Evolutionary conservation across 2,329 filamentous ascomycete genomes (phyloP).

Genomic region (Amauroascus verrucosus): DNA sequence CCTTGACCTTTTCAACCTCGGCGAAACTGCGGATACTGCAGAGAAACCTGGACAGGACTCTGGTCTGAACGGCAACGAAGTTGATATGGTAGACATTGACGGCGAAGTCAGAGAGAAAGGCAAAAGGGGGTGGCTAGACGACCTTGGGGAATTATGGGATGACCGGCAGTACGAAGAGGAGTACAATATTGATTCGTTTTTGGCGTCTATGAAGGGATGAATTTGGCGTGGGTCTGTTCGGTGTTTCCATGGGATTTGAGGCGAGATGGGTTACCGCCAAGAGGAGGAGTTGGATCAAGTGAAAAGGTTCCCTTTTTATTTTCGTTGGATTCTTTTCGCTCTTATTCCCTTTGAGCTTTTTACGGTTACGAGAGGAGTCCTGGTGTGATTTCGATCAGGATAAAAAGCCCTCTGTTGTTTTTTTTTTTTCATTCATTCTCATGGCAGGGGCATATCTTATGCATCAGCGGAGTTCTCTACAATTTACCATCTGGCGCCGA

Average conservation of each 20-base stretch:
- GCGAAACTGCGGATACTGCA: conserved; percentile 51
- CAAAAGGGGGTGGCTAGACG: conserved; percentile 93
- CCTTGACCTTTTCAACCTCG: conserved; percentile 86
- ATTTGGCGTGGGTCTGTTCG: neutral
- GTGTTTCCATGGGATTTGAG: neutral
- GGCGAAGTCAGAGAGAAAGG: conserved; percentile 89
- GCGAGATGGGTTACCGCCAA: neutral
- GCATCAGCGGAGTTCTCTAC: conserved; percentile 6
- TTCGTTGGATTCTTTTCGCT: neutral
- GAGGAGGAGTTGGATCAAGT: neutral
- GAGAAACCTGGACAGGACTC: conserved; percentile 57
- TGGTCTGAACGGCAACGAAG: conserved; percentile 44
- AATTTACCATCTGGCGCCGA: neutral
- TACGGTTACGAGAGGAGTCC: neutral
- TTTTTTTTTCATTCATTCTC: neutral
- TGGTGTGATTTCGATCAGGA: neutral
- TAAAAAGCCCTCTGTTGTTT: neutral
- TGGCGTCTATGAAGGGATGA: conserved; percentile 70
- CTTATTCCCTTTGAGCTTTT: neutral
- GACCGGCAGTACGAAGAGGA: conserved; percentile 97
- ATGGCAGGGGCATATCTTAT: neutral
- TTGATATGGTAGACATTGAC: conserved; percentile 83
- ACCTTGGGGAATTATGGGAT: conserved; percentile 92
- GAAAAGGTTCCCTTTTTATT: neutral
- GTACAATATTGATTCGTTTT: conserved; percentile 88